Conservation (phyloP, 2,329 filamentous ascomycete genomes). For the Fusarium sp. region DNA sequence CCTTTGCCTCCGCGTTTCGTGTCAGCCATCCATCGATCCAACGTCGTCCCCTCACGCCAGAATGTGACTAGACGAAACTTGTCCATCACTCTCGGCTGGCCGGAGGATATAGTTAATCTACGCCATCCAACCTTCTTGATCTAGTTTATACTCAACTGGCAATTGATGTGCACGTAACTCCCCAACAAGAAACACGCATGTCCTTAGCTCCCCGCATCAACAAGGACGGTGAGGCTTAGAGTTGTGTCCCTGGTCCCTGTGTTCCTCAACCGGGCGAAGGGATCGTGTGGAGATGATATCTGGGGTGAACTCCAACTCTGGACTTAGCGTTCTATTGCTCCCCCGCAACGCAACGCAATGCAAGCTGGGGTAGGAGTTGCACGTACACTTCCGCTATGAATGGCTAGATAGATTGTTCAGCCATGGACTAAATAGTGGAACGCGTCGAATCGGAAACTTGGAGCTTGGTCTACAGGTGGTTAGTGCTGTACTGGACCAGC, state of each 20-base stretch:
- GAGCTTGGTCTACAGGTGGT: background rate
- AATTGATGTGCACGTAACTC: slow-evolving; percentile 1
- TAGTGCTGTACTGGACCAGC: slow-evolving; percentile 5
- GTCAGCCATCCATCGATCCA: background rate
- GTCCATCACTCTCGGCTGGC: slow-evolving; percentile 11
- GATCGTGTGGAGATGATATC: slow-evolving; percentile 47
- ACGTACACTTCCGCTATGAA: slow-evolving; percentile 9
- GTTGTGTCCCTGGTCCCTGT: slow-evolving; percentile 2
- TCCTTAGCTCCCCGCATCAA: slow-evolving; percentile 26
- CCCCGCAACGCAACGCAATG: slow-evolving; percentile 41
- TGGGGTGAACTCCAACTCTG: slow-evolving; percentile 44
- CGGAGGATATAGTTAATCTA: slow-evolving; percentile 27
- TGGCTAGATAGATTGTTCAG: slow-evolving; percentile 26
- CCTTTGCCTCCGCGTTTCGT: background rate
- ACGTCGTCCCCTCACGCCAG: slow-evolving; percentile 25
- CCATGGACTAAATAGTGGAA: background rate
- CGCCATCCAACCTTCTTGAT: slow-evolving; percentile 10
- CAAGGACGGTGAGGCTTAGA: slow-evolving; percentile 36
- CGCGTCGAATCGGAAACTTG: slow-evolving; percentile 22
- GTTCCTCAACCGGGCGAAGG: slow-evolving; percentile 44
- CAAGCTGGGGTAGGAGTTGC: slow-evolving; percentile 35
- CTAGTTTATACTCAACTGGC: slow-evolving; percentile 1
- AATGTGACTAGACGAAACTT: background rate
- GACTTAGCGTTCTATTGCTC: slow-evolving; percentile 35
- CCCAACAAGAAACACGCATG: slow-evolving; percentile 2